These are phyloP conservation scores for Bruguiera parviflora DNA, from an alignment of 345 rosid genomes.

Conservation along the genomic window DNA sequence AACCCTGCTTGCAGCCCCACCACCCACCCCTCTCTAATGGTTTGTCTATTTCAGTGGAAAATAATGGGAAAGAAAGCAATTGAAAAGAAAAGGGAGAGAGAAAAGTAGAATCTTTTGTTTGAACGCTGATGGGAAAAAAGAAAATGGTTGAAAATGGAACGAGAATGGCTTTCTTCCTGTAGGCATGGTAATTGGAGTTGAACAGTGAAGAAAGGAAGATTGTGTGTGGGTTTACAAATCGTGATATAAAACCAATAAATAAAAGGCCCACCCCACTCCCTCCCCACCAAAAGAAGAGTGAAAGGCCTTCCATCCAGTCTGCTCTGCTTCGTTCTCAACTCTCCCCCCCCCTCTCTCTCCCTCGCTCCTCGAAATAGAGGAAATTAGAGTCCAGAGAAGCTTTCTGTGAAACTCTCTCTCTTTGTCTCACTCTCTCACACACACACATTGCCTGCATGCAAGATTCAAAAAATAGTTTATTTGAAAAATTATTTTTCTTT, in stretches of 20 bases:
- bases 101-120: too few relatives aligned
- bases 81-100: too few relatives aligned
- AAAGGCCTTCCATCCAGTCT: constrained; percentile 31
- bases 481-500: too few relatives aligned
- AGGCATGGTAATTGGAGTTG: too few relatives aligned
- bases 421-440: constrained; percentile 20
- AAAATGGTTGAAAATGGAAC: too few relatives aligned
- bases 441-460: constrained; percentile 18
- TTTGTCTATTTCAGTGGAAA: too few relatives aligned
- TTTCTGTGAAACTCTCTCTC: constrained; percentile 25
- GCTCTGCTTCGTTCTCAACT: not conserved
- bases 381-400: constrained; percentile 28
- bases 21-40: too few relatives aligned
- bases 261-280: constrained; percentile 5
- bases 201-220: not conserved
- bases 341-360: not conserved
- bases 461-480: too few relatives aligned
- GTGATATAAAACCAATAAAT: constrained; percentile 27
- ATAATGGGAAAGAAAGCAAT: too few relatives aligned
- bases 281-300: constrained; percentile 12
- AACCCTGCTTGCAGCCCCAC: too few relatives aligned
- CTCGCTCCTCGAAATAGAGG: constrained; percentile 44
- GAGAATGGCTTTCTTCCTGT: not conserved
- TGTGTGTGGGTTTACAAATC: constrained; percentile 1
- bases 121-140: too few relatives aligned